These are phyloP conservation scores for Neltuma alba DNA, from an alignment of 306 rosid species.

Conservation along the genomic window DNA sequence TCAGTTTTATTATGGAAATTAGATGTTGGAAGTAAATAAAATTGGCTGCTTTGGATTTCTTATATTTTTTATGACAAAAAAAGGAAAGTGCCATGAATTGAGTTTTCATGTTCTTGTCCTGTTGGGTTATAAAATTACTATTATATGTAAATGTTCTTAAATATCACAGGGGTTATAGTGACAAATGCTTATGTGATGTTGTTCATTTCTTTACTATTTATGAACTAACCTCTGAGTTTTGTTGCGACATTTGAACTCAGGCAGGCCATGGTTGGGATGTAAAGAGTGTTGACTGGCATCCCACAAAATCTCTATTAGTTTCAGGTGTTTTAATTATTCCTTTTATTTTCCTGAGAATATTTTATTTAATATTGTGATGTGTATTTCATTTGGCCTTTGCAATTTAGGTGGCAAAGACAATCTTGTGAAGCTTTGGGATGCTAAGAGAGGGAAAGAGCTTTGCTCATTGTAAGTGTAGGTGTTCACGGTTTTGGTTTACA, in stretches of 20 bases:
- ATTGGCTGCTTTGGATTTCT: background rate
- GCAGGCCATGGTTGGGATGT: slow-evolving; percentile 83
- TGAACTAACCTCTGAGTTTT: slow-evolving; percentile 50
- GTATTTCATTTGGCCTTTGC: slow-evolving; percentile 34
- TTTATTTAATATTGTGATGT: slow-evolving; percentile 27
- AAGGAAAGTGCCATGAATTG: background rate
- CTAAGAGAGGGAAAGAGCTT: slow-evolving; percentile 88
- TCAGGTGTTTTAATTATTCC: slow-evolving; percentile 66
- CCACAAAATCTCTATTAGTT: slow-evolving; percentile 88
- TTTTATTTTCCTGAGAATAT: slow-evolving; percentile 32
- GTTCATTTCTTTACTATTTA: slow-evolving; percentile 27
- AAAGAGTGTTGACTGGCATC: slow-evolving; percentile 99
- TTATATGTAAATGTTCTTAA: background rate
- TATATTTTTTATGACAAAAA: background rate
- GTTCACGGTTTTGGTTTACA: slow-evolving; percentile 27
- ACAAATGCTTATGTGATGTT: background rate
- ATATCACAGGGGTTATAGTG: background rate
- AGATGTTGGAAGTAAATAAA: no score
- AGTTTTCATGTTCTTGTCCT: background rate
- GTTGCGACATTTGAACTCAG: slow-evolving; percentile 35
- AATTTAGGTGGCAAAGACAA: slow-evolving; percentile 90
- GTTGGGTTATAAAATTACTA: background rate
- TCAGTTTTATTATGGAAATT: background rate
- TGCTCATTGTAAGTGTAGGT: slow-evolving; percentile 80
- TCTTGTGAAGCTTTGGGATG: slow-evolving; percentile 98